Base-by-base conservation (phyloP, 106 monocot genomes). In the Dendrobium officinale region DNA sequence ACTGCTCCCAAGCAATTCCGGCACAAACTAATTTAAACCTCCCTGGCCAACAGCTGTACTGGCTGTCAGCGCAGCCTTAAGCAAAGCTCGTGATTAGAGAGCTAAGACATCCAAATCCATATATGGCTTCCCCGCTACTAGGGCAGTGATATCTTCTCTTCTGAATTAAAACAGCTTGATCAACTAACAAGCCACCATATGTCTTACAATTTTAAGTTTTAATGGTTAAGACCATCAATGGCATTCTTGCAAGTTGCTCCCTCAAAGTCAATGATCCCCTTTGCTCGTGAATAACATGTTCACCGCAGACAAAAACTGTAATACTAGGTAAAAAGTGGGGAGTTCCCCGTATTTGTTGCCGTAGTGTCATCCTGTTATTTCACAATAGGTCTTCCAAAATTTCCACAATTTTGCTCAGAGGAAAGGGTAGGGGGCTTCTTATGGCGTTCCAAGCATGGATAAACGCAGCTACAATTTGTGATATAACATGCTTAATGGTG, bases 161-260 rank as follows among this genome's bases (percentile, higher is more conserved):
- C 80, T 89, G 77, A 51, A 78, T 90, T 93, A n/a, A 79, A 99
- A 80, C 45, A 99, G 74, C 88, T 95, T 99, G 75, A 86, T 92
- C 45, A 99, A 79, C 75, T 99, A 95, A 82, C 90, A 93, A 41
- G 95, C 98, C 75, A 95, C 86, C 95, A 99, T 95, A 80, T 99
- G 93, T 78, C 89, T 95, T 40, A 95, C 98, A 90, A n/a, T n/a
- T 99, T 99, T 84, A 99, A 85, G 83, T 91, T 99, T 79, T 99
- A 95, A 81, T 99, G 95, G 49, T 90, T 99, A 80, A 99, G 87
- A 47, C 98, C 95, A 86, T 88, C 85, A 81, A 82, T 85, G 77
- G 93, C 88, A 86, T n/a, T 91, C 85, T 84, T 84, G 88, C 80
- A 99, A 83, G 74, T n/a, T 99, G 95, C 78, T 95, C 98, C 72